Conservation (phyloP, 164 flowering plant genomes). For the Vitis vinifera region DNA sequence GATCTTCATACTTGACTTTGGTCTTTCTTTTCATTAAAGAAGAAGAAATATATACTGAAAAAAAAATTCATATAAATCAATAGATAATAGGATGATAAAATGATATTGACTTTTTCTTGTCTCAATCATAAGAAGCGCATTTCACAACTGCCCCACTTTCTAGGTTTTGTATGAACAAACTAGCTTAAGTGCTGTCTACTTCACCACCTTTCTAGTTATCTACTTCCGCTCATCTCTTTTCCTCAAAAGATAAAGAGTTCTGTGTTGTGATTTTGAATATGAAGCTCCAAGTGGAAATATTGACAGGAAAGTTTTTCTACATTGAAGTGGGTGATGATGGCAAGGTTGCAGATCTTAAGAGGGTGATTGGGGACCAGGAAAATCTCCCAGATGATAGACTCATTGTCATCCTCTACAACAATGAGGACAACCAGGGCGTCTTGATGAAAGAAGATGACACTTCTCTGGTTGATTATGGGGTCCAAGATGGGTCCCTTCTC, state of each 20-base stretch:
- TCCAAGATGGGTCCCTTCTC: slow-evolving; percentile 46
- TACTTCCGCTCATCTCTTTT: not conserved
- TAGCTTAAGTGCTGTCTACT: slow-evolving; percentile 21
- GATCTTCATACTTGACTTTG: too few relatives aligned
- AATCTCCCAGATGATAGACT: slow-evolving; percentile 40
- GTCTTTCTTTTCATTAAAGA: too few relatives aligned
- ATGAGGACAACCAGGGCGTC: not conserved
- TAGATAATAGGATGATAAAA: too few relatives aligned
- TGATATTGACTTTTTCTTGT: too few relatives aligned
- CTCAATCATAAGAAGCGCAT: too few relatives aligned
- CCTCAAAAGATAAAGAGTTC: not conserved
- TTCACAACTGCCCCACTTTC: too few relatives aligned
- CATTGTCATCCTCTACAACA: slow-evolving; percentile 19
- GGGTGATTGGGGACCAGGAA: slow-evolving; percentile 40
- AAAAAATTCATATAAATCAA: too few relatives aligned
- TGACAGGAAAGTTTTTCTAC: slow-evolving; percentile 46
- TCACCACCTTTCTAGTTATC: slow-evolving; percentile 13
- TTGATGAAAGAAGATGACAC: slow-evolving; percentile 15
- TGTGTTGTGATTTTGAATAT: slow-evolving; percentile 10
- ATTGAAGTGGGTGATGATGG: slow-evolving; percentile 37
- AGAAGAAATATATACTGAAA: too few relatives aligned
- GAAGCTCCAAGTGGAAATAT: slow-evolving; percentile 44
- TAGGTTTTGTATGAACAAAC: slow-evolving; percentile 5
- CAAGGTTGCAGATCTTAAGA: slow-evolving; percentile 43
- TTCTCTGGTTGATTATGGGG: slow-evolving; percentile 33